Base-by-base conservation (phyloP, 805 yeast species). In the Wickerhamiella occidentalis region DNA sequence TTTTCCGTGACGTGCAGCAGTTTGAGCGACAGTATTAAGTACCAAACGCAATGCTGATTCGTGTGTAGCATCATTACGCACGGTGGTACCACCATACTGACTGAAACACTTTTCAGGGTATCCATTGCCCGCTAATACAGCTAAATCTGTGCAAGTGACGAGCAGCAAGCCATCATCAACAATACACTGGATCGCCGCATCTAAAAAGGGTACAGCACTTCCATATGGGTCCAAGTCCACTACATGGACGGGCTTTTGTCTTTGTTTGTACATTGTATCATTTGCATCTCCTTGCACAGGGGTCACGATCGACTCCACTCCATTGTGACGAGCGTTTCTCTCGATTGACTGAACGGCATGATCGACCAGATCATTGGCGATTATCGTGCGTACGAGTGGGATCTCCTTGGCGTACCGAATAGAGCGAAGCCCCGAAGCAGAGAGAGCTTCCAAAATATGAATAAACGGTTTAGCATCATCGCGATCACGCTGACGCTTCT, bases 141-240 rank as follows among this genome's bases (percentile, higher is more conserved):
- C 95, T 13, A 94, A 74, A 67, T 92, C 99, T 0, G 99, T 92
- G 64, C 98, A 92, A 0, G 99, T 92, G 2, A 92, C 90, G 46
- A 92, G 68, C 55, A 92, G 66, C 40, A 92, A 60, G 1, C 97
- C 99, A 50, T 81, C 88, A 56, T 88, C 87, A 45, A 75, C 76
- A n/a, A 88, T 75, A 28, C 81, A 70, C 59, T 86, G 94, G 28
- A 92, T 70, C 0, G 97, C 96, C 28, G 92, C 78, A 63, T 92
- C 98, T 25, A 92, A 73, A 62, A 92, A 92, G 6, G 98, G 98
- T 0, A 96, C 78, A 0, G 96, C 98, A 0, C 96, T 82, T 26
- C 99, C 99, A 62, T 92, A 92, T 0, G 99, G 99, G 65, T 92
- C 99, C 47, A 92, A 72, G 66, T 92, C 99, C 51, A 92, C 78